Percentiles rank a stretch among this genome's conserved stretches.
Evolutionary conservation across 176 grass and related monocot genomes (phyloP).

Genomic region (Microstegium vimineum): DNA sequence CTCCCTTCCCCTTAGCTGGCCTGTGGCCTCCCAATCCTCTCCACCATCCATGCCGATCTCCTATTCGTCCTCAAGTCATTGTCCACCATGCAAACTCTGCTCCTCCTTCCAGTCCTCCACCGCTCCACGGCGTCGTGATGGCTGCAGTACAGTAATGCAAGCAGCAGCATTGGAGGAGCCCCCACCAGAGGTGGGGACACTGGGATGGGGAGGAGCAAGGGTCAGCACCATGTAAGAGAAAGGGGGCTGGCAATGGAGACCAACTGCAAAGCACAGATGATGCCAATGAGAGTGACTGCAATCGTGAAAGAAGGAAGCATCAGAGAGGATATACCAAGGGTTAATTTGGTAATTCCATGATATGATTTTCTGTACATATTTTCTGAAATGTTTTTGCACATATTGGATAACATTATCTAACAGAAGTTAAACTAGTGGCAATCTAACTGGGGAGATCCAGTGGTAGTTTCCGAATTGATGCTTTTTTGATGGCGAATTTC

Average conservation of each 20-base stretch:
- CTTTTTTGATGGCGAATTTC: not conserved
- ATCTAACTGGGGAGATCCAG: not conserved
- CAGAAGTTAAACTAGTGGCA: not conserved
- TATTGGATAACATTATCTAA: not conserved
- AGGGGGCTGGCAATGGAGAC: not conserved
- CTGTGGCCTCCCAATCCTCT: not conserved
- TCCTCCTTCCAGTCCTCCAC: not conserved
- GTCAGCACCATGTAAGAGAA: not conserved
- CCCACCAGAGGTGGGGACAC: not conserved
- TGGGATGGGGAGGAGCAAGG: not conserved
- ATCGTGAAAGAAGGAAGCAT: not conserved
- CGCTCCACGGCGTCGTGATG: not conserved
- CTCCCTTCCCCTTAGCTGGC: no score
- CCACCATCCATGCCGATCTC: not conserved
- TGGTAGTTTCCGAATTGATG: not conserved
- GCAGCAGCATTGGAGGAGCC: not conserved
- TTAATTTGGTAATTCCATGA: not conserved
- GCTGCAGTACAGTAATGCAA: not conserved
- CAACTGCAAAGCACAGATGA: not conserved
- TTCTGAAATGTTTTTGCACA: not conserved
- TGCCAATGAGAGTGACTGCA: not conserved
- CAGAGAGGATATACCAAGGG: not conserved
- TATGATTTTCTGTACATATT: not conserved
- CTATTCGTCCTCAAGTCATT: not conserved
- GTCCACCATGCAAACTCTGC: not conserved